Evolutionary conservation across 768 basidiomycete species (phyloP).

Genomic region (Suillus subluteus): DNA sequence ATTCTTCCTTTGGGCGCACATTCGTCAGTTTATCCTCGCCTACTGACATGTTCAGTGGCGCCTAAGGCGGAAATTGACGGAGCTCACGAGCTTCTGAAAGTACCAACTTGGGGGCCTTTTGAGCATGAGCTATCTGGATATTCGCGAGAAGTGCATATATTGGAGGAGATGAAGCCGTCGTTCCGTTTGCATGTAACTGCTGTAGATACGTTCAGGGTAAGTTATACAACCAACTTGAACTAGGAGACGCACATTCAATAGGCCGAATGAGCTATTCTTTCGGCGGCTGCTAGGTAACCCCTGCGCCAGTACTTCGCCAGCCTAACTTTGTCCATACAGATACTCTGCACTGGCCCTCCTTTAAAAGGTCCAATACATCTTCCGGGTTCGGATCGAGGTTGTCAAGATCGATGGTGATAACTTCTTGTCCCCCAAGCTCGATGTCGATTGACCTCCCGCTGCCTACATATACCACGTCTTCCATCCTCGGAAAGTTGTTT

Average conservation of each 20-base stretch:
- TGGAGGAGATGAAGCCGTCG: slow-evolving; percentile 60
- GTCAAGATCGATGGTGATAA: slow-evolving; percentile 89
- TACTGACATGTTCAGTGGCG: slow-evolving; percentile 28
- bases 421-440: slow-evolving; percentile 80
- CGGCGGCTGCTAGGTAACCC: slow-evolving; percentile 74
- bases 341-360: slow-evolving; percentile 70
- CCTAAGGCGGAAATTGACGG: slow-evolving; percentile 17
- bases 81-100: slow-evolving; percentile 72
- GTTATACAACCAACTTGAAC: slow-evolving; percentile 4
- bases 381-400: slow-evolving; percentile 79
- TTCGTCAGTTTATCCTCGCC: slow-evolving; percentile 66
- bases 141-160: slow-evolving; percentile 86
- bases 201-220: slow-evolving; percentile 27
- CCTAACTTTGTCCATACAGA: slow-evolving; percentile 83
- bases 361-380: slow-evolving; percentile 73
- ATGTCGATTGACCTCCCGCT: slow-evolving; percentile 60
- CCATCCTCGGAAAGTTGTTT: background rate
- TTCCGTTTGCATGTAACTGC: slow-evolving; percentile 56
- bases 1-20: slow-evolving; percentile 68
- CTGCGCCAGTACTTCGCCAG: slow-evolving; percentile 88
- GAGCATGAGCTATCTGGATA: slow-evolving; percentile 78
- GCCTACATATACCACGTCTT: background rate
- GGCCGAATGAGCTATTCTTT: slow-evolving; percentile 73
- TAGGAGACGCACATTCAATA: slow-evolving; percentile 57
- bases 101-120: slow-evolving; percentile 81